Evolutionary conservation across 73 alveolate species (phyloP), one percentile per base, ranked within the genome.

Genomic region (Paramecium bursaria): DNA sequence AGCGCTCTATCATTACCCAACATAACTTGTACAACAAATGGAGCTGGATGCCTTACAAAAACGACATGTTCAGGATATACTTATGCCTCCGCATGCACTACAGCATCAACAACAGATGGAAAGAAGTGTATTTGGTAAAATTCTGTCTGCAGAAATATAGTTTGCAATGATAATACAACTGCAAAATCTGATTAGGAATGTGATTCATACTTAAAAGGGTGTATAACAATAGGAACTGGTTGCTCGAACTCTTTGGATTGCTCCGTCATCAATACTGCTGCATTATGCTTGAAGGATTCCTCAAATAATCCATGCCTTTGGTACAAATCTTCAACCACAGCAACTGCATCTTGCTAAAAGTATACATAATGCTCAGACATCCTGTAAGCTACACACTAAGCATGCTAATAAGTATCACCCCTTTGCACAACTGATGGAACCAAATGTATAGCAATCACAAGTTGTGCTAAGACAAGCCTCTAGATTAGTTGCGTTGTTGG

Each of bases 211-310:
- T 25, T 67, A 15, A 39, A 19, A 7, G 82, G 82, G 9, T 67
- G 82, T 42, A 10, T 67, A 0, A 67, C 82, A 9, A 67, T 39
- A 67, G 82, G 82, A 35, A 39, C 26, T 39, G 82, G 82, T 15
- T 61, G 80, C 31, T 9, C 2, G 19, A 29, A 29, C 11, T 23
- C 25, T 2, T 26, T 55, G 49, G 4, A 29, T 10, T 55, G 75
- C 15, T 23, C 35, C 19, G 25, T 0, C 0, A 2, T 23, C 11
- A 46, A 27, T 23, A 27, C 4, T 7, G 13, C 15, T 11, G 13
- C 35, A 25, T 22, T 23, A 27, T 27, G 26, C 6, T 10, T 55
- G 50, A 0, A 55, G 30, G 35, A 55, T 6, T 1, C 50, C 49
- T 39, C 49, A 5, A 39, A 39, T 11, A 5, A 49, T 27, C 75